phyloP scores from a whole-genome alignment of 306 rosid species.

The Quercus gilva region DNA sequence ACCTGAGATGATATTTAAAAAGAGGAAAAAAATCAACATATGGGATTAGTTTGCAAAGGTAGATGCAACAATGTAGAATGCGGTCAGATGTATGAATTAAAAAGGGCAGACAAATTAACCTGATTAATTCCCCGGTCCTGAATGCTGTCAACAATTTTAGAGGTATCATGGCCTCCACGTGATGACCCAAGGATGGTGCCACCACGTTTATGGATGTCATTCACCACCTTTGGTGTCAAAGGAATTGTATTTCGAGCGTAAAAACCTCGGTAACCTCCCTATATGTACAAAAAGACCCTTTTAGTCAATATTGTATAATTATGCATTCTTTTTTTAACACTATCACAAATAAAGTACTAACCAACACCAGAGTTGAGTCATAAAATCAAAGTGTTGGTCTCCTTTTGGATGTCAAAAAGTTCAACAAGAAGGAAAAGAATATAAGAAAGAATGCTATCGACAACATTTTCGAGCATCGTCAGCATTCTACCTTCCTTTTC shows the following conservation, averaged over 20 bases:
- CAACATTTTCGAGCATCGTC: background rate
- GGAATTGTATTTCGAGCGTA: constrained; percentile 46
- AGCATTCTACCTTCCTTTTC: background rate
- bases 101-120: constrained; percentile 19
- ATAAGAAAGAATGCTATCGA: background rate
- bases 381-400: background rate
- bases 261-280: constrained; percentile 63
- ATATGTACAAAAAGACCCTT: background rate
- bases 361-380: background rate
- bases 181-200: constrained; percentile 65
- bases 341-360: background rate
- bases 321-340: background rate
- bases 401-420: background rate
- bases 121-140: constrained; percentile 58
- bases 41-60: background rate
- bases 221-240: constrained; percentile 48
- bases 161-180: constrained; percentile 46
- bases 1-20: constrained; percentile 25
- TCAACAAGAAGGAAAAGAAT: background rate
- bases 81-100: background rate
- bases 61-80: background rate
- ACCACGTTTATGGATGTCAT: constrained; percentile 60
- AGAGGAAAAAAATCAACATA: background rate
- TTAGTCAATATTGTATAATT: background rate
- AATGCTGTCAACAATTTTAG: constrained; percentile 57